phyloP scores from a whole-genome alignment of 75 land plant genomes.

The Selaginella moellendorffii region DNA sequence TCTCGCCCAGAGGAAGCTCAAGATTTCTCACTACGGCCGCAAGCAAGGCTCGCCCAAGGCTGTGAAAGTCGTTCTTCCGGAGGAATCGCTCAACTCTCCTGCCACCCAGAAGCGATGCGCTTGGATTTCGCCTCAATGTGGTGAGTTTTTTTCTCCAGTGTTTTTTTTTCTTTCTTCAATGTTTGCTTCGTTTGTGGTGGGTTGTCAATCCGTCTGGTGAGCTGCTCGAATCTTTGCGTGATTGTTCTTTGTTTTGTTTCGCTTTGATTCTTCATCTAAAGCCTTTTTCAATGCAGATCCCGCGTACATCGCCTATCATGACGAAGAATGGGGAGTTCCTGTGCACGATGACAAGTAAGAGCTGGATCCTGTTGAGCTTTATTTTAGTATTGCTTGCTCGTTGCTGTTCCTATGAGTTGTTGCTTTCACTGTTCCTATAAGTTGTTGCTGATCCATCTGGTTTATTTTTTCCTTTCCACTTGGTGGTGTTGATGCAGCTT shows the following conservation, averaged over 20 bases:
- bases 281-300: slow-evolving; percentile 5
- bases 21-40: neutral
- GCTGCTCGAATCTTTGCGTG: neutral
- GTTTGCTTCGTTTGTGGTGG: neutral
- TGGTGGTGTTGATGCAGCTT: neutral
- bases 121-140: neutral
- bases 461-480: too few species aligned
- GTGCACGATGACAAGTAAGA: slow-evolving; percentile 9
- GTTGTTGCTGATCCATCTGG: too few species aligned
- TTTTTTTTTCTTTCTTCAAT: neutral
- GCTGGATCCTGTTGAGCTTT: too few species aligned
- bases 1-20: neutral
- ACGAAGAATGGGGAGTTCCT: slow-evolving; percentile 9
- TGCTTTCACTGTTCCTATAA: too few species aligned
- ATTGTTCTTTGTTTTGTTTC: neutral
- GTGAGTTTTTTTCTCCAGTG: neutral
- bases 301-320: slow-evolving; percentile 4
- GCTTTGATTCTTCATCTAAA: neutral
- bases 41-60: neutral
- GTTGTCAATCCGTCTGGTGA: neutral
- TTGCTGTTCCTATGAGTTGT: too few species aligned
- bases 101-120: neutral
- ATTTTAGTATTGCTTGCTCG: too few species aligned
- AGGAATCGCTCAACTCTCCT: too few species aligned
- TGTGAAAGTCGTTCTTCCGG: neutral